Conservation (phyloP, 148 eudicot species). For the Fagopyrum tataricum region DNA sequence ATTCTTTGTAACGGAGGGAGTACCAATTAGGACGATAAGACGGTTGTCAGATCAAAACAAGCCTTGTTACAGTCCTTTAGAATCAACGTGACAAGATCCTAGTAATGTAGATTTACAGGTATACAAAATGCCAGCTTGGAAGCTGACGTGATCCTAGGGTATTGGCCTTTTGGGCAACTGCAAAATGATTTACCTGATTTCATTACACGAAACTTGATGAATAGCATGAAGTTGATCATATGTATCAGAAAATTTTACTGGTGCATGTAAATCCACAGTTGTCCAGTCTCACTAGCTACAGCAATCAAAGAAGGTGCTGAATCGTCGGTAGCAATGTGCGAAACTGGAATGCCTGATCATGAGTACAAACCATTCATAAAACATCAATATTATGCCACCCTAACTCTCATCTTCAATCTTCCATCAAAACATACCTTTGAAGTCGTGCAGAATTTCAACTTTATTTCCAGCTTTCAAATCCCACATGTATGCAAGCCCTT, state of each 20-base stretch:
- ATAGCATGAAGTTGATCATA: neutral
- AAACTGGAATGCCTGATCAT: constrained; percentile 44
- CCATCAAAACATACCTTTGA: constrained; percentile 39
- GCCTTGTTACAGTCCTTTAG: neutral
- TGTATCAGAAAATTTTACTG: neutral
- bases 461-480: constrained; percentile 59
- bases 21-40: too few relatives aligned
- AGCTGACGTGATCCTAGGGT: neutral
- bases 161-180: neutral
- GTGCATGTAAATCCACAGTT: constrained; percentile 48
- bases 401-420: neutral
- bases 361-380: neutral
- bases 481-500: constrained; percentile 69
- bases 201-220: neutral
- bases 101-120: neutral
- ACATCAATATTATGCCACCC: neutral
- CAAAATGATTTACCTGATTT: neutral
- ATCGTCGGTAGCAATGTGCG: constrained; percentile 56
- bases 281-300: constrained; percentile 49
- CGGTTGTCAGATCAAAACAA: too few relatives aligned
- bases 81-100: neutral
- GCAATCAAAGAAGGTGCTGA: constrained; percentile 48
- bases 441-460: constrained; percentile 41
- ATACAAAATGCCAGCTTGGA: neutral
- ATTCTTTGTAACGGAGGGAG: too few relatives aligned